These are phyloP conservation scores for Lophium mytilinum DNA, from an alignment of 495 filamentous ascomycete species.

Conservation along the genomic window DNA sequence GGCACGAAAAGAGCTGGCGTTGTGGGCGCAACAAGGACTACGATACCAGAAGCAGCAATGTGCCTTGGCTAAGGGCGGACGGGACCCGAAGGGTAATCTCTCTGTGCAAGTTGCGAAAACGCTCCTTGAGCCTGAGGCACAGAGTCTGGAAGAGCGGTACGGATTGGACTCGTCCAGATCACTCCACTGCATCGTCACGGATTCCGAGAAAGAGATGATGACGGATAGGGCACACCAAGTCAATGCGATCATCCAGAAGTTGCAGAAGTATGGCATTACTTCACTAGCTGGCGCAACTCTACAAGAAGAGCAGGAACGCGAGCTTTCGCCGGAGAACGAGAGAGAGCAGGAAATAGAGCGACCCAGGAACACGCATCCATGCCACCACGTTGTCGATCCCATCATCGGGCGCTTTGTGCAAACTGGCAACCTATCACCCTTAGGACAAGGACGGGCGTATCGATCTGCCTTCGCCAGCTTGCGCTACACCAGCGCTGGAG, in stretches of 20 bases:
- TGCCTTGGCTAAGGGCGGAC: background rate
- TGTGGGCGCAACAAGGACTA: slow-evolving; percentile 55
- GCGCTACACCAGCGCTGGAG: slow-evolving; percentile 33
- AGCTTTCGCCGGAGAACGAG: slow-evolving; percentile 57
- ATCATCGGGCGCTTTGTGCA: slow-evolving; percentile 40
- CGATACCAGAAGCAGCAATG: slow-evolving; percentile 28
- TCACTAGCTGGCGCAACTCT: slow-evolving; percentile 36
- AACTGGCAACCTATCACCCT: slow-evolving; percentile 19
- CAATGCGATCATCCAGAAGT: slow-evolving; percentile 34
- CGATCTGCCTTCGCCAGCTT: slow-evolving; percentile 43
- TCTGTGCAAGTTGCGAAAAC: slow-evolving; percentile 22
- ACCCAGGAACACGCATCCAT: slow-evolving; percentile 36
- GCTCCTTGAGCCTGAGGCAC: slow-evolving; percentile 45
- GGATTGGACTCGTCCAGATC: slow-evolving; percentile 9
- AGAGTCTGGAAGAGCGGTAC: slow-evolving; percentile 40
- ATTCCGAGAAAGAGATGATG: background rate
- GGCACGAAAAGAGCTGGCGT: slow-evolving; percentile 40
- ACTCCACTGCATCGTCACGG: background rate
- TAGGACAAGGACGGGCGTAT: slow-evolving; percentile 29
- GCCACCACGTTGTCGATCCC: slow-evolving; percentile 37
- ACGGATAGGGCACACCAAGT: slow-evolving; percentile 14
- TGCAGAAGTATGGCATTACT: slow-evolving; percentile 37
- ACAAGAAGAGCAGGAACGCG: slow-evolving; percentile 64
- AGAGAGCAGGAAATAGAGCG: slow-evolving; percentile 48
- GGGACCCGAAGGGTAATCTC: slow-evolving; percentile 17